These are phyloP conservation scores for Aspergillus terreus DNA, from an alignment of 2,329 filamentous ascomycete species.

Conservation along the genomic window DNA sequence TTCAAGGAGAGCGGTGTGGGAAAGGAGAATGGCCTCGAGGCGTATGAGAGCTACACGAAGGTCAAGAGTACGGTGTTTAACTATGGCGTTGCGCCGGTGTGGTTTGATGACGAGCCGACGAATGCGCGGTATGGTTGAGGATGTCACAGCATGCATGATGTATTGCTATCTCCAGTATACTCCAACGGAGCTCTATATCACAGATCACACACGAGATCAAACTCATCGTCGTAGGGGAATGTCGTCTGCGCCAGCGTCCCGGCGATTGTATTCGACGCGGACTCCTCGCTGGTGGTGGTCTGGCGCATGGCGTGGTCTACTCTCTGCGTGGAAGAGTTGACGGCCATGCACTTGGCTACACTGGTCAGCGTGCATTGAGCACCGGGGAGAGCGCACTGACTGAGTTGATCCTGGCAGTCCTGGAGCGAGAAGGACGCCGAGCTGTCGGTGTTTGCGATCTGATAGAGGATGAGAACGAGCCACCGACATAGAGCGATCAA, in stretches of 20 bases:
- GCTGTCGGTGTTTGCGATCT: slow-evolving; percentile 14
- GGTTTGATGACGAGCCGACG: slow-evolving; percentile 60
- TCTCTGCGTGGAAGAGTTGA: not conserved
- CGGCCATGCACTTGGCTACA: not conserved
- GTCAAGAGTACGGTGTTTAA: slow-evolving; percentile 50
- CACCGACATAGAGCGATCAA: not conserved
- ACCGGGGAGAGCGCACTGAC: not conserved
- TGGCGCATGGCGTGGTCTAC: not conserved
- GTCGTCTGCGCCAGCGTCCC: slow-evolving; percentile 8
- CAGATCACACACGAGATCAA: slow-evolving; percentile 18
- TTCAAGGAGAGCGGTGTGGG: slow-evolving; percentile 64
- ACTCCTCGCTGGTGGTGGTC: not conserved
- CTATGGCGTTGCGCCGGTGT: slow-evolving; percentile 62
- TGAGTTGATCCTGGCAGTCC: slow-evolving; percentile 16
- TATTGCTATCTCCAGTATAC: not conserved
- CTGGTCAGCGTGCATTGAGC: not conserved
- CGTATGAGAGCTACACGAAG: slow-evolving; percentile 56
- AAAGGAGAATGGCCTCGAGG: slow-evolving; percentile 68
- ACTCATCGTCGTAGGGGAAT: slow-evolving; percentile 18
- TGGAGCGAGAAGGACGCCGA: slow-evolving; percentile 10
- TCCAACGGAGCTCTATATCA: not conserved
- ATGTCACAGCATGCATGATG: not conserved
- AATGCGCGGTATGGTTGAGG: slow-evolving; percentile 56
- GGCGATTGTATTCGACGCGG: not conserved
- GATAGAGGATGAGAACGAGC: not conserved